Percentiles rank a stretch among this genome's conserved stretches.
Evolutionary conservation across 2,329 filamentous ascomycete genomes (phyloP).

Genomic region (Xylaria sp.): DNA sequence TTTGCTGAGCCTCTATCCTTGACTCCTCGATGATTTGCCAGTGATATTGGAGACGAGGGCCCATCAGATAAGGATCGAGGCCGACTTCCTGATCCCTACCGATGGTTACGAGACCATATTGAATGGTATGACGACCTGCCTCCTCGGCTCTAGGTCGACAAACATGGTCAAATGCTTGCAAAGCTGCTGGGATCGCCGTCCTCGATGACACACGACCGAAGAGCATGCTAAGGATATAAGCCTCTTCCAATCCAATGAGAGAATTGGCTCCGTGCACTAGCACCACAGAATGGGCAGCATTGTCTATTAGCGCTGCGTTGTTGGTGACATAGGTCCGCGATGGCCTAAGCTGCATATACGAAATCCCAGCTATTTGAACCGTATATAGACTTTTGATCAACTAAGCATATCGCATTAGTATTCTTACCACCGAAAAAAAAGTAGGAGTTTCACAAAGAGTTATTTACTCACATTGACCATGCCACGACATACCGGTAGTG

Average conservation of each 20-base stretch:
- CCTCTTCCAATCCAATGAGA: slow-evolving; percentile 45
- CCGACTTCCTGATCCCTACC: slow-evolving; percentile 43
- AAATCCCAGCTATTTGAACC: slow-evolving; percentile 47
- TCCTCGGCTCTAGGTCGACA: slow-evolving; percentile 47
- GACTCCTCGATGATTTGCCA: slow-evolving; percentile 40
- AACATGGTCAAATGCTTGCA: slow-evolving; percentile 46
- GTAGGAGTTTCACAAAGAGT: neutral
- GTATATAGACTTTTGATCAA: slow-evolving; percentile 49
- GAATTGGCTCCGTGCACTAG: slow-evolving; percentile 39
- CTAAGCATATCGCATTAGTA: slow-evolving; percentile 32
- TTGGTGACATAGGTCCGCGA: slow-evolving; percentile 42
- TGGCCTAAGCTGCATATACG: slow-evolving; percentile 42
- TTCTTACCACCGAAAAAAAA: neutral
- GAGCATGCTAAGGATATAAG: slow-evolving; percentile 44
- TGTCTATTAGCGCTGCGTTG: slow-evolving; percentile 45
- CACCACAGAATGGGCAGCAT: slow-evolving; percentile 44
- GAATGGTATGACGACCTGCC: slow-evolving; percentile 36
- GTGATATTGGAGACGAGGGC: slow-evolving; percentile 38
- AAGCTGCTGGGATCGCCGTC: slow-evolving; percentile 41
- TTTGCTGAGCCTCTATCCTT: slow-evolving; percentile 37
- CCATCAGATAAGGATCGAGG: slow-evolving; percentile 34
- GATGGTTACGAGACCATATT: slow-evolving; percentile 39
- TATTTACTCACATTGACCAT: slow-evolving; percentile 46
- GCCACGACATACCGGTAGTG: slow-evolving; percentile 43
- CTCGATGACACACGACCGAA: slow-evolving; percentile 42